Evolutionary conservation across 768 basidiomycete species (phyloP), one percentile per base, ranked within the genome.

Genomic region (Suillus spraguei): DNA sequence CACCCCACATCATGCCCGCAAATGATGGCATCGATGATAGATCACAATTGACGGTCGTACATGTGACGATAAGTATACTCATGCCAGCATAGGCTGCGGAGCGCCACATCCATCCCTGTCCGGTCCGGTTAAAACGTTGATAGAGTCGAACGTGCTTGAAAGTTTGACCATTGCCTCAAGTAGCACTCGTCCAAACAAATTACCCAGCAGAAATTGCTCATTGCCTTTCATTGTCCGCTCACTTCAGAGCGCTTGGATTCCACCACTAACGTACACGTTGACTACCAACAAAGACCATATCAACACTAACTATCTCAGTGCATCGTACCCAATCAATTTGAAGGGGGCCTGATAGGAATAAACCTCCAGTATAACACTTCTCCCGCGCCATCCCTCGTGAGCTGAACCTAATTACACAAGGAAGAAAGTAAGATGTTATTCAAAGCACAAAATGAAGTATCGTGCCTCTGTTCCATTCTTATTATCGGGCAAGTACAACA

Each of bases 381-480:
- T 9, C 14, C 22, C 22, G 4, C 2, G 28, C 28, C 35, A 14
- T 28, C 28, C 2, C 2, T 2, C 28, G 28, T 28, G 22, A 55
- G 22, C 22, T 1, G 1, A 8, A 55, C 35, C 35, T 49, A 16
- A 24, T 49, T n/a, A 0, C n/a, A n/a, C n/a, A n/a, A 22, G 32
- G 17, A 5, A 14, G 11, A n/a, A 22, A 22, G 35, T 54, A 22
- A 36, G 35, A 22, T 5, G 0, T 24, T 22, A 17, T 52, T 17
- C 28, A 32, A 52, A 32, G 24, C 14, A 0, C 1, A 14, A 54
- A n/a, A 14, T 35, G 11, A 55, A 36, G 7, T 14, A 2, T 7
- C n/a, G 14, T 36, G 36, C 54, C 54, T 55, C 7, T 36, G 54
- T n/a, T 22, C n/a, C n/a, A n/a, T n/a, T n/a, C 53, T n/a, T 54